Evolutionary conservation across 2,329 filamentous ascomycete genomes (phyloP).

Genomic region (Lomentospora prolificans): DNA sequence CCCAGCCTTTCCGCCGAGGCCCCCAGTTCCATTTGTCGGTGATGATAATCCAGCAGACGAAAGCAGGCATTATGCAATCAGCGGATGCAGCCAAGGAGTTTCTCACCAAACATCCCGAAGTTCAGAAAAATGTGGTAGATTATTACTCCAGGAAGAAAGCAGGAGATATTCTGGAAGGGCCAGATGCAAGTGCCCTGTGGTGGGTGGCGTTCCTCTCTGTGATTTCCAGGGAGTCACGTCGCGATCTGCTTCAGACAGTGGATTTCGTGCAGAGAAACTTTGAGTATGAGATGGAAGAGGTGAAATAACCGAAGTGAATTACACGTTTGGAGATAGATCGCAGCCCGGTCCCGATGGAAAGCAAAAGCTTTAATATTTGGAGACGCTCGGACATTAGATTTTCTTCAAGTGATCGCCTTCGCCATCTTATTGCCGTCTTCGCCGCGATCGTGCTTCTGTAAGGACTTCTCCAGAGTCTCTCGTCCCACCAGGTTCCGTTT

Average conservation of each 20-base stretch:
- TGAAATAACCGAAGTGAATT: neutral
- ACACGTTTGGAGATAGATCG: neutral
- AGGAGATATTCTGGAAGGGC: conserved; percentile 10
- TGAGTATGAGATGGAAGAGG: conserved; percentile 1
- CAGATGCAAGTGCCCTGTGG: conserved; percentile 12
- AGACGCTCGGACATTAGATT: no score
- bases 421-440: no score
- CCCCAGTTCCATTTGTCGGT: conserved; percentile 14
- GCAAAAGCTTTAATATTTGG: no score
- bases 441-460: no score
- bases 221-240: neutral
- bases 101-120: conserved; percentile 8
- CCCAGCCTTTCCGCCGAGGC: conserved; percentile 14
- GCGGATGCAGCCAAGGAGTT: conserved; percentile 10
- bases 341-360: no score
- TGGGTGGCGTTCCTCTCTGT: conserved; percentile 9
- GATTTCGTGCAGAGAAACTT: neutral
- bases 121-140: conserved; percentile 10
- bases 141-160: conserved; percentile 12
- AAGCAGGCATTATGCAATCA: conserved; percentile 11
- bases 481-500: no score
- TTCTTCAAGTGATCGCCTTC: no score
- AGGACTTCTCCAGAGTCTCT: no score
- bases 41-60: conserved; percentile 11
- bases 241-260: neutral